Conservation (phyloP, 2,329 filamentous ascomycete species). For the Calycina herbarum region DNA sequence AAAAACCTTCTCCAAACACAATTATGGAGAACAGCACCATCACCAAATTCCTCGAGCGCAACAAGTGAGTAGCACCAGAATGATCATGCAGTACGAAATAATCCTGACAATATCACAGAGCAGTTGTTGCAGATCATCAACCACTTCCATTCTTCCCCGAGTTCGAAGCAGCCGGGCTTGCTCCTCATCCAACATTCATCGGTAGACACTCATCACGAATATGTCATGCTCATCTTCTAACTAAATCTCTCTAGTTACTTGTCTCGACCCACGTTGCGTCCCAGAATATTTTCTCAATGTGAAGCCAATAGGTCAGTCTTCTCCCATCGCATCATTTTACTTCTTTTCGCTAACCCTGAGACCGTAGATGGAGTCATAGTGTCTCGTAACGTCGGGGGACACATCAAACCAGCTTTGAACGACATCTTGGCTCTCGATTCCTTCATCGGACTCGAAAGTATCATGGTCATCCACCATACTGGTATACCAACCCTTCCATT, state of each 20-base stretch:
- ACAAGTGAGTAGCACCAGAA: neutral
- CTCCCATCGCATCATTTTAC: neutral
- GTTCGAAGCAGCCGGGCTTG: constrained; percentile 6
- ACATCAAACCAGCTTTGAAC: neutral
- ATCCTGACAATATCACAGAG: constrained; percentile 1
- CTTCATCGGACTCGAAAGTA: neutral
- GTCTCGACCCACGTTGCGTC: constrained; percentile 15
- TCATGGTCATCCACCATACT: neutral
- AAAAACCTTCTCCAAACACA: neutral
- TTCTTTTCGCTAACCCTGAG: neutral
- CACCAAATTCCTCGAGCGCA: neutral
- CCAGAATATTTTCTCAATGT: constrained; percentile 21
- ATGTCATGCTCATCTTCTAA: no score
- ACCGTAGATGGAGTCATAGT: neutral
- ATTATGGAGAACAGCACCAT: neutral
- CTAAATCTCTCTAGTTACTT: constrained; percentile 12
- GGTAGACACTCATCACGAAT: neutral
- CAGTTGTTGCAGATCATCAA: constrained; percentile 14
- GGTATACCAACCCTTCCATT: neutral
- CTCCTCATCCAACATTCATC: neutral
- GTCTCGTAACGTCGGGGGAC: neutral
- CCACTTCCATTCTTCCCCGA: constrained; percentile 17
- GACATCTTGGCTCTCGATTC: neutral
- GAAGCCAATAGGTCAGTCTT: constrained; percentile 10
- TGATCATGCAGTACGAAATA: neutral